phyloP scores from a whole-genome alignment of 805 yeast genomes.

The Soucietia sequanensis region DNA sequence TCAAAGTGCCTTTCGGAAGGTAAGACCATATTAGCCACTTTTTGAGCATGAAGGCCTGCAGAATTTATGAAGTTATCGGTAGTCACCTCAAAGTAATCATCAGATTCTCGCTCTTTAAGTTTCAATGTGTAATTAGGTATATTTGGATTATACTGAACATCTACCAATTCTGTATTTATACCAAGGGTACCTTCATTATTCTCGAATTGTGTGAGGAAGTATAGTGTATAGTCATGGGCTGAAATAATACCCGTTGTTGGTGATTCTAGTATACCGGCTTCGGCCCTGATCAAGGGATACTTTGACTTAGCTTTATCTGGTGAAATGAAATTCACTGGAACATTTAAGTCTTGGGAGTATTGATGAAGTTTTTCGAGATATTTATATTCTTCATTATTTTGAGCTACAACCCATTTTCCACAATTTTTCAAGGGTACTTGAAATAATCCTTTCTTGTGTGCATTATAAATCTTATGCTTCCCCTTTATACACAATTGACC shows the following conservation, averaged over 20 bases:
- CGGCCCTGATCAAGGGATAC: conserved; percentile 70
- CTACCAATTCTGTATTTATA: conserved; percentile 56
- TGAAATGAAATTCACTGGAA: conserved; percentile 57
- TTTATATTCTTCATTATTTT: conserved; percentile 59
- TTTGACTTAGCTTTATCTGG: conserved; percentile 39
- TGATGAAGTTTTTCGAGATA: conserved; percentile 53
- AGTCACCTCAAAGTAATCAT: conserved; percentile 38
- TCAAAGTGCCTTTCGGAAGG: conserved; percentile 59
- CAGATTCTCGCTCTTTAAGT: conserved; percentile 27
- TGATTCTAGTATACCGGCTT: conserved; percentile 60
- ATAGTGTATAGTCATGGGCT: conserved; percentile 74
- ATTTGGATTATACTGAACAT: conserved; percentile 23
- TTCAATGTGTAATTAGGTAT: conserved; percentile 20
- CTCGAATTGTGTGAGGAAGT: conserved; percentile 53
- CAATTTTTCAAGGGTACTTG: conserved; percentile 57
- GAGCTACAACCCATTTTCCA: conserved; percentile 90
- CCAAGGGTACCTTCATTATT: conserved; percentile 63
- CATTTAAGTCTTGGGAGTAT: conserved; percentile 50
- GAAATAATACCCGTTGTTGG: conserved; percentile 85
- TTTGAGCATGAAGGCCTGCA: conserved; percentile 78
- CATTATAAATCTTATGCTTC: conserved; percentile 61
- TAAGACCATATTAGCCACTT: conserved; percentile 65
- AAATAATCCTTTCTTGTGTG: conserved; percentile 32
- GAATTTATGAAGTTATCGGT: conserved; percentile 66
- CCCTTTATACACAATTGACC: conserved; percentile 74